Percentiles rank a stretch among this genome's conserved stretches.
These are phyloP conservation scores for Spathaspora arborariae DNA, from an alignment of 805 yeast species.

Conservation along the genomic window DNA sequence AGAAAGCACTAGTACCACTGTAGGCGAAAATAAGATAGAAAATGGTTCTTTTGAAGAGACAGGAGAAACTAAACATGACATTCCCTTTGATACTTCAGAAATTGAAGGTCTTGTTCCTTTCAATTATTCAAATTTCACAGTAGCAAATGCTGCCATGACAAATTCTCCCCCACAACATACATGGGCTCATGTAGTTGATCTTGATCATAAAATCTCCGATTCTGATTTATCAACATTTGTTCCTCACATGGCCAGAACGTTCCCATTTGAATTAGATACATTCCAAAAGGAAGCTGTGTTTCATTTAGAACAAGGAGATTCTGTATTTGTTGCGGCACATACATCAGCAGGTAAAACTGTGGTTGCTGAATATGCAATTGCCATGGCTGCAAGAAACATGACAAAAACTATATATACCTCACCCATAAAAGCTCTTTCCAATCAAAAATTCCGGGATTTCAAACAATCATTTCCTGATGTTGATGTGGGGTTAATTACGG, in stretches of 20 bases:
- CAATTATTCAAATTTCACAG: constrained; percentile 22
- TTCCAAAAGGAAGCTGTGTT: constrained; percentile 97
- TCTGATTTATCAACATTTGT: constrained; percentile 84
- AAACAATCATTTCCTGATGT: constrained; percentile 72
- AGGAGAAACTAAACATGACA: constrained; percentile 1
- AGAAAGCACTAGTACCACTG: neutral
- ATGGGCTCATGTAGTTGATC: constrained; percentile 96
- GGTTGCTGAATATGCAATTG: constrained; percentile 97
- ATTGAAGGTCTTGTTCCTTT: constrained; percentile 41
- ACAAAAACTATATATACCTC: constrained; percentile 95
- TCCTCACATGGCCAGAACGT: constrained; percentile 87
- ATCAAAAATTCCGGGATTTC: constrained; percentile 88
- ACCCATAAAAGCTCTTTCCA: constrained; percentile 87
- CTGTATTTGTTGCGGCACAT: constrained; percentile 98
- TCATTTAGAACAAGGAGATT: constrained; percentile 95
- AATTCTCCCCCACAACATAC: constrained; percentile 40
- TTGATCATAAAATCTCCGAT: constrained; percentile 77
- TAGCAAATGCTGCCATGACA: constrained; percentile 10
- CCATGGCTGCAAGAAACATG: constrained; percentile 94
- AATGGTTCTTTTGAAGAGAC: neutral
- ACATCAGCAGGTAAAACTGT: constrained; percentile 99
- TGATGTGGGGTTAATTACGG: constrained; percentile 93
- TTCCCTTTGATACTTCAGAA: constrained; percentile 39
- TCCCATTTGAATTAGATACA: constrained; percentile 93
- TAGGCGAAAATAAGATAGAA: neutral